These are phyloP conservation scores for Lactuca saligna DNA, from an alignment of 129 eudicot genomes.

Conservation along the genomic window DNA sequence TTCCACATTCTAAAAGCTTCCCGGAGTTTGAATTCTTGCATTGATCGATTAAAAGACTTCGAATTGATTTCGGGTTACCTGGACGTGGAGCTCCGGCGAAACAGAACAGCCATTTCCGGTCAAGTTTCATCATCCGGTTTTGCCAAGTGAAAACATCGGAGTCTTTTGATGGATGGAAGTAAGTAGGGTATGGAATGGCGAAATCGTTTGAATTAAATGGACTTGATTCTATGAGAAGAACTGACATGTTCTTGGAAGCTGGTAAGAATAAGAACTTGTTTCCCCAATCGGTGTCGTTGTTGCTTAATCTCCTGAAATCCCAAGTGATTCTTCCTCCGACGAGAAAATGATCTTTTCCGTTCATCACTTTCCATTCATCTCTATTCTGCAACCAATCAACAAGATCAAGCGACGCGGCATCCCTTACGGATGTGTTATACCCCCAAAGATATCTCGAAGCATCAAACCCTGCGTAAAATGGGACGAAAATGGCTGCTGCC, in stretches of 20 bases:
- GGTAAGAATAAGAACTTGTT: conserved; percentile 81
- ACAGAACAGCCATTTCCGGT: conserved; percentile 68
- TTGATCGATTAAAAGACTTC: conserved; percentile 70
- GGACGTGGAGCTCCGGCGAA: conserved; percentile 97
- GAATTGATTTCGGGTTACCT: conserved; percentile 56
- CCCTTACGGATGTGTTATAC: conserved; percentile 57
- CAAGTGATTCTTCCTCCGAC: conserved; percentile 92
- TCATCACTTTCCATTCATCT: conserved; percentile 81
- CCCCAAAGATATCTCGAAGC: conserved; percentile 91
- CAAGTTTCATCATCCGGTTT: conserved; percentile 65
- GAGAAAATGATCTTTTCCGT: conserved; percentile 87
- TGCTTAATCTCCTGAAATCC: conserved; percentile 69
- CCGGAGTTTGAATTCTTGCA: conserved; percentile 59
- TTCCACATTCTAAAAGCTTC: conserved; percentile 68
- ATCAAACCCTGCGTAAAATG: conserved; percentile 90
- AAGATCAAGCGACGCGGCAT: conserved; percentile 75
- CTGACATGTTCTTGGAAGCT: conserved; percentile 83
- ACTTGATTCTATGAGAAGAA: conserved; percentile 88
- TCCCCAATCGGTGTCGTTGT: conserved; percentile 81
- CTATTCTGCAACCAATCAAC: conserved; percentile 63
- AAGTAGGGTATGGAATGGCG: conserved; percentile 88
- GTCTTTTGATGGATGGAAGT: conserved; percentile 88
- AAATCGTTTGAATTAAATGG: conserved; percentile 84
- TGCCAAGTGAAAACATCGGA: conserved; percentile 70
- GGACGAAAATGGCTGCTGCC: conserved; percentile 88